Evolutionary conservation across 805 yeast genomes (phyloP).

Genomic region (Sungouiella thailandica): DNA sequence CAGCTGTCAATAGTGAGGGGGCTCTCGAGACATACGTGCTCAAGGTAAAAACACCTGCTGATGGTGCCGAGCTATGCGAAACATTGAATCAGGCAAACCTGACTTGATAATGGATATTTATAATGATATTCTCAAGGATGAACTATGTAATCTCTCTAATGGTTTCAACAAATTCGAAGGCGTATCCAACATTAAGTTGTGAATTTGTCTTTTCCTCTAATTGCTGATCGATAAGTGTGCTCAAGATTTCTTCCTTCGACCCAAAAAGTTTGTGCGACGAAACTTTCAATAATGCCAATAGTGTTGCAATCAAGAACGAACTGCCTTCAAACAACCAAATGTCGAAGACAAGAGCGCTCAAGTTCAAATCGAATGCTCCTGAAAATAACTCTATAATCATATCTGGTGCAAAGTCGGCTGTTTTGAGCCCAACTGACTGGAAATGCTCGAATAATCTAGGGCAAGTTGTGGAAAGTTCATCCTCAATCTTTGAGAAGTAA

Average conservation of each 20-base stretch:
- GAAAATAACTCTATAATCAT: constrained; percentile 44
- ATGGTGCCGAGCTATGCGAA: constrained; percentile 50
- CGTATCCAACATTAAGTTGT: background rate
- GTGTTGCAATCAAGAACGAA: constrained; percentile 42
- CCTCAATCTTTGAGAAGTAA: constrained; percentile 37
- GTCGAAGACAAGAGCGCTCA: constrained; percentile 49
- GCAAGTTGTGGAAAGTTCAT: constrained; percentile 37
- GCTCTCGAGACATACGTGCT: constrained; percentile 61
- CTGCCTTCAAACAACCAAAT: constrained; percentile 57
- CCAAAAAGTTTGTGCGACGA: constrained; percentile 50
- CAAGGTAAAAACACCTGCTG: constrained; percentile 72
- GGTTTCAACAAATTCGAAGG: background rate
- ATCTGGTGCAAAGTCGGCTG: constrained; percentile 37
- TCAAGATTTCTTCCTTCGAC: constrained; percentile 40
- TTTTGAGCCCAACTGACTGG: constrained; percentile 32
- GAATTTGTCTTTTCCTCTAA: background rate
- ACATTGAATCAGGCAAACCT: constrained; percentile 26
- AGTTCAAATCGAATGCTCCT: constrained; percentile 41
- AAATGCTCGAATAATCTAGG: constrained; percentile 50
- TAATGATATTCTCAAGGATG: background rate
- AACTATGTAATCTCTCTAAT: background rate
- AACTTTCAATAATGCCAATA: constrained; percentile 47
- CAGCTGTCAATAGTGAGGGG: constrained; percentile 48
- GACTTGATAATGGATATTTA: constrained; percentile 2
- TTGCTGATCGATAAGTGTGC: too few relatives aligned